Percentiles rank a stretch among this genome's conserved stretches.
Evolutionary conservation across 257 asterid genomes (phyloP).

Genomic region (Solanum dulcamara): DNA sequence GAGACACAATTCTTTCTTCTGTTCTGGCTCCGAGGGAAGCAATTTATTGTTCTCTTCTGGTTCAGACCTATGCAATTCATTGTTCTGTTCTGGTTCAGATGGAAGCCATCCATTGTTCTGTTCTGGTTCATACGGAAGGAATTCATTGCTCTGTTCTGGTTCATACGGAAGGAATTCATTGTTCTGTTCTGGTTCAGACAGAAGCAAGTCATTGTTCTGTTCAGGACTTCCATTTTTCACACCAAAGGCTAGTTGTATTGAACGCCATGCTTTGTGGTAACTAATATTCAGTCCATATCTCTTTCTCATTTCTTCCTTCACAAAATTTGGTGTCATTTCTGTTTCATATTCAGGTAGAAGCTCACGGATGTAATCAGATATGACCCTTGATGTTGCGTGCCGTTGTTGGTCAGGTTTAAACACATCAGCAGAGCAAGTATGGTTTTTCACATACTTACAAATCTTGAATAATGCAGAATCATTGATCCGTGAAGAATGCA

Average conservation of each 20-base stretch:
- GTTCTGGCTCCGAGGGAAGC: not conserved
- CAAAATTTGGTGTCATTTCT: slow-evolving; percentile 2
- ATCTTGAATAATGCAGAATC: not conserved
- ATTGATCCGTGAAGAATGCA: not conserved
- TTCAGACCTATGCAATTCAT: not conserved
- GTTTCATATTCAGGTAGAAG: not conserved
- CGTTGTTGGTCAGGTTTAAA: not conserved
- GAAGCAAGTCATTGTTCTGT: not conserved
- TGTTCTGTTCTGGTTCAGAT: not conserved
- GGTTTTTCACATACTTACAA: not conserved
- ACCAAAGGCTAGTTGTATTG: slow-evolving; percentile 1
- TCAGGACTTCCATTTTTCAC: not conserved
- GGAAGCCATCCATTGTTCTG: not conserved
- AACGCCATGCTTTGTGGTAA: slow-evolving; percentile 3
- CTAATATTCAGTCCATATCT: not conserved
- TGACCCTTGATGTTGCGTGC: not conserved
- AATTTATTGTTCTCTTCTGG: not conserved
- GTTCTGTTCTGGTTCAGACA: not conserved
- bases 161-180: not conserved
- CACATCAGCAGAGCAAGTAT: slow-evolving; percentile 1
- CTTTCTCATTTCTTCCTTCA: slow-evolving; percentile 2
- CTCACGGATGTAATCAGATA: not conserved
- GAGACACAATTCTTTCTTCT: not conserved
- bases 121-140: not conserved
- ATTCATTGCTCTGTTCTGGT: not conserved